phyloP scores from a whole-genome alignment of 768 basidiomycete species.

The Cystofilobasidium capitatum region DNA sequence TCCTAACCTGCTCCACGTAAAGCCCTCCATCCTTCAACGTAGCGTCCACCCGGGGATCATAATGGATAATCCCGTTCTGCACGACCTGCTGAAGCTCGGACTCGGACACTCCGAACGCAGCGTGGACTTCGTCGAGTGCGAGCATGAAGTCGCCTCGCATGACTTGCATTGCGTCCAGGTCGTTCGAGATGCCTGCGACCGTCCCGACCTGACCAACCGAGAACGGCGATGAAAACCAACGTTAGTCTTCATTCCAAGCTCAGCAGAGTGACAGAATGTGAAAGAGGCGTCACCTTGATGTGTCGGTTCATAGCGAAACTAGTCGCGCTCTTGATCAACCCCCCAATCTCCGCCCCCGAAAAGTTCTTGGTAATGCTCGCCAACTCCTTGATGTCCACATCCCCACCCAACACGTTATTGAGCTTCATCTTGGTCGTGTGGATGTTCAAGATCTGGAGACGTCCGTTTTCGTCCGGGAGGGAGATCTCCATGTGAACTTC shows the following conservation, averaged over 20 bases:
- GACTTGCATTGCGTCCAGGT: conserved; percentile 86
- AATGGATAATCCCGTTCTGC: conserved; percentile 94
- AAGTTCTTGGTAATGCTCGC: conserved; percentile 88
- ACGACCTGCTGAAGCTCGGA: conserved; percentile 88
- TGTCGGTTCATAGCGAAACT: conserved; percentile 97
- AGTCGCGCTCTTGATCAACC: conserved; percentile 93
- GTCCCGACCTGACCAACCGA: conserved; percentile 64
- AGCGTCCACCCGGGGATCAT: conserved; percentile 62
- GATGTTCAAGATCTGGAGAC: conserved; percentile 85
- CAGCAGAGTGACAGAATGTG: neutral
- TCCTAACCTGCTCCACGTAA: conserved; percentile 86
- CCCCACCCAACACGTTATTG: conserved; percentile 77
- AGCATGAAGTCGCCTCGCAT: conserved; percentile 75
- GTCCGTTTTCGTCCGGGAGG: conserved; percentile 84
- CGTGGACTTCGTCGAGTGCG: conserved; percentile 87
- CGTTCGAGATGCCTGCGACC: conserved; percentile 90
- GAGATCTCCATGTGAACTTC: conserved; percentile 99
- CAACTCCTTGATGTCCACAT: conserved; percentile 74
- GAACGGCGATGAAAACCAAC: neutral
- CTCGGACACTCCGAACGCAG: conserved; percentile 94
- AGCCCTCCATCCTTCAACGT: conserved; percentile 75
- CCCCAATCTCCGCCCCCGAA: conserved; percentile 89
- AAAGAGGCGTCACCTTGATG: conserved; percentile 56
- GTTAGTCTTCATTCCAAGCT: neutral
- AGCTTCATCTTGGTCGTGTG: conserved; percentile 89